phyloP scores from a whole-genome alignment of 2,329 filamentous ascomycete genomes.

The Lasiodiplodia hormozganensis region DNA sequence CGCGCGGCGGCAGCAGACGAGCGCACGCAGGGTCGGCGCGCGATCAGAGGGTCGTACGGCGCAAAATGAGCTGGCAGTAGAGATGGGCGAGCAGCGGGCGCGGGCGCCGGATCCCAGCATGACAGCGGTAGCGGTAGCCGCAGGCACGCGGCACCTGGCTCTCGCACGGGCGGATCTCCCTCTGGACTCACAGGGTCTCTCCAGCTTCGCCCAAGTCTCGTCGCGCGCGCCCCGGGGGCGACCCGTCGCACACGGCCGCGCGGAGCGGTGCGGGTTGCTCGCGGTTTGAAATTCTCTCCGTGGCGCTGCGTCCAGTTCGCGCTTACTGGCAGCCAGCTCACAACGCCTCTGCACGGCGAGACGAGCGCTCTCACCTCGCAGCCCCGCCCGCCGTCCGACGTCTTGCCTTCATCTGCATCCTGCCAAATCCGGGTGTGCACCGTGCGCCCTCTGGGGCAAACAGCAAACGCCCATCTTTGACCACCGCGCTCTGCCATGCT shows the following conservation, averaged over 20 bases:
- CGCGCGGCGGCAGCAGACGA: slow-evolving; percentile 2
- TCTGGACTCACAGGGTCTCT: neutral
- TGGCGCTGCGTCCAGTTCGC: slow-evolving; percentile 7
- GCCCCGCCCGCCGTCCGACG: slow-evolving; percentile 11
- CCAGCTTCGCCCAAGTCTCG: neutral
- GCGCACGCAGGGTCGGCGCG: slow-evolving; percentile 9
- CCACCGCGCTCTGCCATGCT: neutral
- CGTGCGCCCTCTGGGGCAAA: slow-evolving; percentile 6
- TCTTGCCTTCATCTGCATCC: slow-evolving; percentile 2
- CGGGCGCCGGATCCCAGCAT: neutral
- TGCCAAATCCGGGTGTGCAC: slow-evolving; percentile 10
- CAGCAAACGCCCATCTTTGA: slow-evolving; percentile 5
- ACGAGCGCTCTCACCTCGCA: slow-evolving; percentile 5
- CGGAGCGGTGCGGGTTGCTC: neutral
- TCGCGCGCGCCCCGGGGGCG: neutral
- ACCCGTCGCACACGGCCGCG: slow-evolving; percentile 1
- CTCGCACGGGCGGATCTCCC: slow-evolving; percentile 25
- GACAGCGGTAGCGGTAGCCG: slow-evolving; percentile 9
- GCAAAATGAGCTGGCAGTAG: neutral
- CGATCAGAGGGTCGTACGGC: neutral
- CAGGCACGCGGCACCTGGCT: neutral
- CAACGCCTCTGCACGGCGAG: neutral
- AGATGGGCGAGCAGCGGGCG: neutral
- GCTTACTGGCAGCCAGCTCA: slow-evolving; percentile 19
- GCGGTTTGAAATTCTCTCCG: slow-evolving; percentile 1